These are phyloP conservation scores for Bolboschoenoplectus hybrid DNA, from an alignment of 202 grass and related monocot genomes.

Conservation along the genomic window DNA sequence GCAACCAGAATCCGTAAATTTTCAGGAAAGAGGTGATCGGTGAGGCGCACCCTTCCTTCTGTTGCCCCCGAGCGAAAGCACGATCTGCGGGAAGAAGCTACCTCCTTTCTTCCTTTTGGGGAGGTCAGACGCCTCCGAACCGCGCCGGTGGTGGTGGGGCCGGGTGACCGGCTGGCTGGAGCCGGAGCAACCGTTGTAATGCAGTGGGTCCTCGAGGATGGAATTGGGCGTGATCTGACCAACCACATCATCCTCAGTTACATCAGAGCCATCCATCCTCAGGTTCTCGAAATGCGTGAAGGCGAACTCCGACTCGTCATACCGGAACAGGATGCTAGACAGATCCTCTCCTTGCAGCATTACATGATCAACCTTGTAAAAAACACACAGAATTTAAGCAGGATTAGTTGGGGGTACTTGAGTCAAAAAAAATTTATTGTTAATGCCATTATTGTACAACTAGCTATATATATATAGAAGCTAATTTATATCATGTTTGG, in stretches of 20 bases:
- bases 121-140: background rate
- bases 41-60: conserved; percentile 94
- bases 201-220: conserved; percentile 55
- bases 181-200: conserved; percentile 35
- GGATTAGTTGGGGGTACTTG: background rate
- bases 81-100: conserved; percentile 71
- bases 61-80: conserved; percentile 58
- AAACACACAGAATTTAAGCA: background rate
- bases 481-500: background rate
- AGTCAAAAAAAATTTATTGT: no score
- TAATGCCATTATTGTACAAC: background rate
- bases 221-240: conserved; percentile 48
- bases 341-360: conserved; percentile 75
- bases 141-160: background rate
- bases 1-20: background rate
- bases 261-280: conserved; percentile 58
- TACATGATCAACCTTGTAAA: conserved; percentile 77
- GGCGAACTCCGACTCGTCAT: conserved; percentile 48
- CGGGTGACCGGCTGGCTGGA: conserved; percentile 38
- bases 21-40: conserved; percentile 74
- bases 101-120: conserved; percentile 68
- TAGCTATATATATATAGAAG: background rate
- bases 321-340: conserved; percentile 66
- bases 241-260: conserved; percentile 33
- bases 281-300: conserved; percentile 75